phyloP scores from a whole-genome alignment of 805 yeast genomes.

The Soucietia sequanensis region DNA sequence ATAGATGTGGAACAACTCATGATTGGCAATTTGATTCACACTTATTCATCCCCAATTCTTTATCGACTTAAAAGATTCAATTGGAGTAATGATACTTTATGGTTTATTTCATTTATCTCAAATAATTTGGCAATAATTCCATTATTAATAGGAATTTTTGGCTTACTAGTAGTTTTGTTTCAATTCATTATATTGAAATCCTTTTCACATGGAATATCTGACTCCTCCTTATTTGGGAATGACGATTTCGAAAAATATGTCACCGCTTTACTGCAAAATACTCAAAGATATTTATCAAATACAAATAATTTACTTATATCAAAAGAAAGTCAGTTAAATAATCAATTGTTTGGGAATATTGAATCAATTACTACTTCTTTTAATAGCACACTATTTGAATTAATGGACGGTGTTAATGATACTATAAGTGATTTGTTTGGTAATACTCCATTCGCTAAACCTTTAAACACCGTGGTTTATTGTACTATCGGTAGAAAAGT shows the following conservation, averaged over 20 bases:
- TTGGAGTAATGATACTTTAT: conserved; percentile 16
- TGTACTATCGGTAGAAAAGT: conserved; percentile 81
- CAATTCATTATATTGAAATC: conserved; percentile 50
- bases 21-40: conserved; percentile 1
- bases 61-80: conserved; percentile 11
- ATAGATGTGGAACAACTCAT: too few species aligned
- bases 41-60: conserved; percentile 11
- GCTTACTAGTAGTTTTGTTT: conserved; percentile 50
- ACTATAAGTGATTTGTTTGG: conserved; percentile 63
- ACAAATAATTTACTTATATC: conserved; percentile 42
- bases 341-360: conserved; percentile 65
- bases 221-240: too few species aligned
- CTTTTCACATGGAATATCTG: conserved; percentile 5
- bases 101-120: conserved; percentile 52
- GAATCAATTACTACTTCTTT: conserved; percentile 54
- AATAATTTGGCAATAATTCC: conserved; percentile 52
- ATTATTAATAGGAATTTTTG: conserved; percentile 55
- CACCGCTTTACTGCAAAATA: too few species aligned
- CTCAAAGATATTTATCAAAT: too few species aligned
- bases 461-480: conserved; percentile 66
- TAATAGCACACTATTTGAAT: conserved; percentile 57
- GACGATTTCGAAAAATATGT: too few species aligned
- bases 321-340: conserved; percentile 56
- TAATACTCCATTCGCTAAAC: conserved; percentile 61
- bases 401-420: conserved; percentile 57